Evolutionary conservation across 805 yeast genomes (phyloP), one percentile per base, ranked within the genome.

Genomic region (Starmera caribaea): DNA sequence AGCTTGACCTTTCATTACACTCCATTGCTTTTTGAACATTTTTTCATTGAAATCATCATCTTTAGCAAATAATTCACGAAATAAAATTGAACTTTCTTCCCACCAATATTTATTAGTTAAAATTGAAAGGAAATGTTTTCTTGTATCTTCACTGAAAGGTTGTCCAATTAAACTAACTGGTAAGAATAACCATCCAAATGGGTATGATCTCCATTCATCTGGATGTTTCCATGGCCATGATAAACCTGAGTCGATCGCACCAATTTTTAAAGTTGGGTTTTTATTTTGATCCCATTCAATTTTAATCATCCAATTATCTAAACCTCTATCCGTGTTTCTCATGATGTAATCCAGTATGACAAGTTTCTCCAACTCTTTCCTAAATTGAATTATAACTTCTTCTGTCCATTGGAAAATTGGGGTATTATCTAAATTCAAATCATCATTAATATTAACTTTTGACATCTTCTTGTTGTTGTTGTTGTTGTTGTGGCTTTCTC

Each of bases 221-320:
- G 89, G 89, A 46, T 80, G 86, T 50, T 81, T 81, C 87, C 87
- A 81, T 5, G 90, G 89, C 48, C 78, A 81, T 0, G 88, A 69
- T 27, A 81, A 62, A 0, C 88, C 88, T 13, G 84, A 79, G 50
- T 81, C 89, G 35, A 81, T 81, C 1, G 89, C 90, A 3, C 85
- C 87, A 27, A 81, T 65, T 38, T 63, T 67, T 12, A 81, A 43
- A 1, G 32, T 41, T 0, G 81, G 80, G 13, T 45, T 46, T 43
- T 55, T 53, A 7, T 36, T 33, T 10, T 50, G 46, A 28, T 53
- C 47, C 71, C 76, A 72, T n/a, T 66, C 70, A 14, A 78, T 48
- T 40, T 67, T 66, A 16, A 81, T 69, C 90, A 82, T 81, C 89
- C 89, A 81, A 48, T 82, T 81, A 51, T 81, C 89, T 10, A 76